Percentiles rank a stretch among this genome's conserved stretches.
Evolutionary conservation across 352 stramenopile genomes (phyloP).

Genomic region (Peronospora belbahrii): DNA sequence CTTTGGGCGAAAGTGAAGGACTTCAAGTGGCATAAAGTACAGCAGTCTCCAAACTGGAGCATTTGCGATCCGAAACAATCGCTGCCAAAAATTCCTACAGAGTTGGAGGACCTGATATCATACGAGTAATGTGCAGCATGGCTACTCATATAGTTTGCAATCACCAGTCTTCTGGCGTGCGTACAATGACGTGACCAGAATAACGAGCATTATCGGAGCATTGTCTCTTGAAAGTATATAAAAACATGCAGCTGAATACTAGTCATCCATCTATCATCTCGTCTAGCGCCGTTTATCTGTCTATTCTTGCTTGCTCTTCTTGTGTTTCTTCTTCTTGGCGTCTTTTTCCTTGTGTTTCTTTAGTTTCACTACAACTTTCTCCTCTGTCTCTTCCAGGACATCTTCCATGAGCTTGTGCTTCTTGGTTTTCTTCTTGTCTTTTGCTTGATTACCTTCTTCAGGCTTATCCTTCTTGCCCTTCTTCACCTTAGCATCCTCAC

Average conservation of each 20-base stretch:
- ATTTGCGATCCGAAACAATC: slow-evolving; percentile 45
- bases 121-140: slow-evolving; percentile 18
- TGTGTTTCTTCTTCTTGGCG: slow-evolving; percentile 36
- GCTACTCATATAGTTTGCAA: background rate
- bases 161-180: too few species aligned
- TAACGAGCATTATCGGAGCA: too few species aligned
- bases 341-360: slow-evolving; percentile 28
- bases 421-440: background rate
- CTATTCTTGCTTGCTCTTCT: slow-evolving; percentile 57
- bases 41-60: slow-evolving; percentile 84
- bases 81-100: slow-evolving; percentile 29
- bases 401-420: background rate
- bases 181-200: background rate
- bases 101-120: slow-evolving; percentile 28
- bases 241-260: slow-evolving; percentile 22
- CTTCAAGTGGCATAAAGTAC: slow-evolving; percentile 87
- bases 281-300: slow-evolving; percentile 5
- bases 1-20: slow-evolving; percentile 88
- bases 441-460: background rate
- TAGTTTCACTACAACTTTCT: slow-evolving; percentile 5
- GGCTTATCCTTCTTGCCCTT: background rate
- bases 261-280: slow-evolving; percentile 19
- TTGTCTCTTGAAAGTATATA: slow-evolving; percentile 24
- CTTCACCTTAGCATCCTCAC: background rate
- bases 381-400: background rate